A percentile compares a stretch with the other conserved stretches of the same genome.
Evolutionary conservation across 768 basidiomycete genomes (phyloP).

Genomic region (Mycena maculata): DNA sequence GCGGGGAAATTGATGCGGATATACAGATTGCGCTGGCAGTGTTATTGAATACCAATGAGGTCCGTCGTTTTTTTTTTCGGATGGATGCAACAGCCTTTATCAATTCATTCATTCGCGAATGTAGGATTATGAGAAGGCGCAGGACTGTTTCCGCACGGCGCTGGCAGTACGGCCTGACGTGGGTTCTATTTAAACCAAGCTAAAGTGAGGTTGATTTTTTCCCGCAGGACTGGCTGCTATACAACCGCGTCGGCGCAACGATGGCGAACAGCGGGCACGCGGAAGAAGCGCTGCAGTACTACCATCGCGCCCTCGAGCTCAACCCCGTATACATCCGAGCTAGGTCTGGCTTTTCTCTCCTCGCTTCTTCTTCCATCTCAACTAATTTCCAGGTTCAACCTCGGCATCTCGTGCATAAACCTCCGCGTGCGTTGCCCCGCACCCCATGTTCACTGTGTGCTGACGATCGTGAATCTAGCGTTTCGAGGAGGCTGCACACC

Average conservation of each 20-base stretch:
- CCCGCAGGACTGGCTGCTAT: constrained; percentile 87
- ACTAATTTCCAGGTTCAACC: constrained; percentile 74
- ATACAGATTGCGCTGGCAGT: constrained; percentile 96
- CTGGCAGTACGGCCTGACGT: constrained; percentile 90
- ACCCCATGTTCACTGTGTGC: too few species aligned
- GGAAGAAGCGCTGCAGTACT: constrained; percentile 87
- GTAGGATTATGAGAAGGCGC: constrained; percentile 94
- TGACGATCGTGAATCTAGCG: constrained; percentile 56
- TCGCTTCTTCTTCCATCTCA: constrained; percentile 8
- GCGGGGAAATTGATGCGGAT: constrained; percentile 86
- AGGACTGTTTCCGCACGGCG: constrained; percentile 94
- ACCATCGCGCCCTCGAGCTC: constrained; percentile 85
- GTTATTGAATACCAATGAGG: constrained; percentile 92
- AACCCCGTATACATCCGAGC: constrained; percentile 94
- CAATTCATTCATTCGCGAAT: too few species aligned
- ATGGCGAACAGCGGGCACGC: constrained; percentile 90
- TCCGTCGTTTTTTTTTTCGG: constrained; percentile 46
- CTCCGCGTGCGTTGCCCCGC: constrained; percentile 65
- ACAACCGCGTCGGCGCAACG: constrained; percentile 94
- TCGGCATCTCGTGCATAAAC: constrained; percentile 93
- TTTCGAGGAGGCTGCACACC: constrained; percentile 87
- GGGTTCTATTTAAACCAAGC: constrained; percentile 30
- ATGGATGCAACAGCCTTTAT: too few species aligned
- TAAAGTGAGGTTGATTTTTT: neutral
- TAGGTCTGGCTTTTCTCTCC: constrained; percentile 54